Conservation (phyloP, 768 basidiomycete species). For the Podaxis sp. region DNA sequence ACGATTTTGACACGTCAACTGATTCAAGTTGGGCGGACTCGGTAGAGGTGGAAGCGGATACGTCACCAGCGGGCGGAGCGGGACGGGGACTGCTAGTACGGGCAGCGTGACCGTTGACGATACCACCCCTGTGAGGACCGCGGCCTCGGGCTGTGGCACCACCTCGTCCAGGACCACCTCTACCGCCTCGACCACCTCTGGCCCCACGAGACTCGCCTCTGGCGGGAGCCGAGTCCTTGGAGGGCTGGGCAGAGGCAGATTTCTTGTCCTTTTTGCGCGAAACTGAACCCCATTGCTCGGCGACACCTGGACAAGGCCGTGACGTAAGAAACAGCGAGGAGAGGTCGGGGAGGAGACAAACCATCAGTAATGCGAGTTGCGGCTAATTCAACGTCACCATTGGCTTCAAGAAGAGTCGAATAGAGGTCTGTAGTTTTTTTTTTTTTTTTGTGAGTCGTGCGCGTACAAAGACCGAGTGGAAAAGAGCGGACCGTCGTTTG, state of each 20-base stretch:
- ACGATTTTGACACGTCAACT: slow-evolving; percentile 14
- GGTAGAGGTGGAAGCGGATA: slow-evolving; percentile 19
- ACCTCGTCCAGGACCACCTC: slow-evolving; percentile 61
- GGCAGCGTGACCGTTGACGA: slow-evolving; percentile 37
- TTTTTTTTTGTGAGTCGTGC: neutral
- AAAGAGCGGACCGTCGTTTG: slow-evolving; percentile 56
- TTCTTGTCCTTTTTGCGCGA: slow-evolving; percentile 90
- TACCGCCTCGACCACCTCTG: slow-evolving; percentile 55
- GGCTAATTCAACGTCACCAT: slow-evolving; percentile 68
- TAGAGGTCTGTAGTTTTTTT: slow-evolving; percentile 51
- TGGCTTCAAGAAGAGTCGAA: slow-evolving; percentile 63
- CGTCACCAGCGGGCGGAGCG: slow-evolving; percentile 20
- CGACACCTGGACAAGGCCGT: slow-evolving; percentile 49
- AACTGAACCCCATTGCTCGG: slow-evolving; percentile 80
- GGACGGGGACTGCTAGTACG: slow-evolving; percentile 34
- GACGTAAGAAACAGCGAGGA: slow-evolving; percentile 19
- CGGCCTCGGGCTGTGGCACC: slow-evolving; percentile 48
- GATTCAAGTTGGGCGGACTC: slow-evolving; percentile 25
- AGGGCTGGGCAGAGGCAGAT: slow-evolving; percentile 36
- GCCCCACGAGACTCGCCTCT: slow-evolving; percentile 60
- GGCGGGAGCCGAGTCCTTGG: slow-evolving; percentile 51
- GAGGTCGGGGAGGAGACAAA: slow-evolving; percentile 25
- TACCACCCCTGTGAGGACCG: slow-evolving; percentile 42
- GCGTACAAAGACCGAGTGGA: slow-evolving; percentile 17
- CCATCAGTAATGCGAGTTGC: slow-evolving; percentile 78